Evolutionary conservation across 73 alveolate species (phyloP), one percentile per base, ranked within the genome.

Genomic region (Paramecium caudatum): DNA sequence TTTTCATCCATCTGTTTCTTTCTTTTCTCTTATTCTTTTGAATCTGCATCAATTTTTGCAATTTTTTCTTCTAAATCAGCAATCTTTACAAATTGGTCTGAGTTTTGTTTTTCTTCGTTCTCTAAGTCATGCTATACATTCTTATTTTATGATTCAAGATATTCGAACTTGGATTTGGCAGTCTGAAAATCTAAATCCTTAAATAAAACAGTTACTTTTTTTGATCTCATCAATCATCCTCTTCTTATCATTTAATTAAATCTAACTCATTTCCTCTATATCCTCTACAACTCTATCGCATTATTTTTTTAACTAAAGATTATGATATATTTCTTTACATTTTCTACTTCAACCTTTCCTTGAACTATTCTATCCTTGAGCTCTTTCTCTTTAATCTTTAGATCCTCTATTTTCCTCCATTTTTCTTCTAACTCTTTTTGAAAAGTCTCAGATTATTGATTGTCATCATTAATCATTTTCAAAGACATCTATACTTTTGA

Each of bases 61-160:
- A 95, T 95, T 82, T 93, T 82, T 36, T 94, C 91, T 27, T 91
- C 91, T 46, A 90, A 36, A 55, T 55, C 80, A 5, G 46, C 13
- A 55, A 55, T 55, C 13, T 94, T 90, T 23, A 82, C 87, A n/a
- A 81, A 46, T 41, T 94, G 94, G 13, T 90, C 92, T 13, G 47
- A 61, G 70, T 49, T 84, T 70, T 93, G 82, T 49, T 90, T 85
- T n/a, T 91, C 78, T 36, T 94, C 97, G 61, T 95, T 91, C 62
- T 90, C 93, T n/a, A 93, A 80, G 33, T 94, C 98, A 48, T 63
- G 82, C 25, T 86, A 17, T 7, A 62, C 30, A 62, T 86, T 70
- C 32, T 63, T 81, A 63, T 86, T 86, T 70, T 86, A 43, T 17
- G 46, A 47, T 39, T 46, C 68, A 37, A 55, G 25, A 63, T 62